phyloP scores from a whole-genome alignment of 2,329 filamentous ascomycete species.

The Fusarium stilboides region DNA sequence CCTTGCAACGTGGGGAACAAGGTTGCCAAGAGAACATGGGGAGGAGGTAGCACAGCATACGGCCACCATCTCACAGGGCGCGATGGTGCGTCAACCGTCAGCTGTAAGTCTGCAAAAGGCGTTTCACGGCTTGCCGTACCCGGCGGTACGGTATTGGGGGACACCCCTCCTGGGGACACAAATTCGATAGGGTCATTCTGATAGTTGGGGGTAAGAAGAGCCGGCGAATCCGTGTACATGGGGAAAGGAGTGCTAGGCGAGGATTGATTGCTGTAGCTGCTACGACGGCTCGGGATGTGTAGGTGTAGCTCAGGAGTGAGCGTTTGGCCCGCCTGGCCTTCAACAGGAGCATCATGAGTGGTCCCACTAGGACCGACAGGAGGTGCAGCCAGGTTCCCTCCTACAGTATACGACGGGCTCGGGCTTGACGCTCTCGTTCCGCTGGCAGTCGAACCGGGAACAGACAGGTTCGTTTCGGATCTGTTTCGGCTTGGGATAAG shows the following conservation, averaged over 20 bases:
- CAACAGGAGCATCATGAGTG: slow-evolving; percentile 26
- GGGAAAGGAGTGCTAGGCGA: slow-evolving; percentile 77
- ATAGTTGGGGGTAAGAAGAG: slow-evolving; percentile 59
- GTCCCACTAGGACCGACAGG: slow-evolving; percentile 50
- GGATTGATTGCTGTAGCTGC: slow-evolving; percentile 61
- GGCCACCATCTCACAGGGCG: slow-evolving; percentile 83
- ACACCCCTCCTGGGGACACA: slow-evolving; percentile 59
- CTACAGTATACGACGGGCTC: slow-evolving; percentile 55
- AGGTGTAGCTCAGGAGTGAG: slow-evolving; percentile 56
- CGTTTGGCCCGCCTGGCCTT: slow-evolving; percentile 18
- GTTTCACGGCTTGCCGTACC: slow-evolving; percentile 59
- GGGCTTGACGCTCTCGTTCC: slow-evolving; percentile 50
- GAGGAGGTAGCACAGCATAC: slow-evolving; percentile 79
- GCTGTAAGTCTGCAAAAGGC: slow-evolving; percentile 63
- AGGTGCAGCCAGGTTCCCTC: slow-evolving; percentile 61
- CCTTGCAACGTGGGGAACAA: slow-evolving; percentile 89
- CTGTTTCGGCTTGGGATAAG: slow-evolving; percentile 39
- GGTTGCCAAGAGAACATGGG: slow-evolving; percentile 78
- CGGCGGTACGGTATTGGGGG: slow-evolving; percentile 62
- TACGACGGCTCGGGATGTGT: slow-evolving; percentile 63
- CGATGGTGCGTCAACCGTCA: slow-evolving; percentile 57
- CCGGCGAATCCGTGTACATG: slow-evolving; percentile 73
- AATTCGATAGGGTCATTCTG: slow-evolving; percentile 67
- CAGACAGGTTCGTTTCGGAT: slow-evolving; percentile 39
- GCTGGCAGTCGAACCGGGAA: slow-evolving; percentile 36